Base-by-base conservation (phyloP, 1,284 basidiomycete species). In the Fomitopsis palustris region DNA sequence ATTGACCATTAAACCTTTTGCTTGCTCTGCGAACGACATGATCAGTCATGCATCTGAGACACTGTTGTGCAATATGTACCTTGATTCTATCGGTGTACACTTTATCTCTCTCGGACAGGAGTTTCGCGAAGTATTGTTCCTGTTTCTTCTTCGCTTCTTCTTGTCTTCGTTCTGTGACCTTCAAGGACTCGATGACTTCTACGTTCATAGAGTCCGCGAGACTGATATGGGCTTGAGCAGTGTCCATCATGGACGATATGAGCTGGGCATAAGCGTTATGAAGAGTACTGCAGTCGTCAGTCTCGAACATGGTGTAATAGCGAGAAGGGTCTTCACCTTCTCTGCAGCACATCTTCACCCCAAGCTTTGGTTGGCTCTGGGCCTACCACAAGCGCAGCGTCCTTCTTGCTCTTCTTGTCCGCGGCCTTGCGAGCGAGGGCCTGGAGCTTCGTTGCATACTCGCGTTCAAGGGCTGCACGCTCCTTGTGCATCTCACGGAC, bases 111-210 rank as follows among this genome's bases (percentile, higher is more conserved):
- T 92, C 89, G 6, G 79, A 73, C 2, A 92, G 71, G 21, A 92
- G 71, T 67, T 87, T 90, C 71, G 87, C 83, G 68, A 87, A 91
- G 70, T 86, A 88, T 62, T 80, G 78, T 56, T 82, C 76, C 77
- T 92, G 86, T 83, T 86, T 89, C 77, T 83, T 88, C 74, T 86
- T 85, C 31, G 82, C 74, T 41, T 86, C 83, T 47, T 89, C 88
- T 63, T 84, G 84, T 67, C 78, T 81, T 60, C 78, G 80, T 66
- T 86, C 88, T 10, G 90, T 70, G 3, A 64, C 72, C 64, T 78
- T 84, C 45, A 93, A 75, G n/a, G 80, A 81, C 39, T 90, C 88
- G 4, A 83, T 78, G 7, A 92, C 82, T 61, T 88, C 82, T 0
- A 77, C 73, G 12, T 71, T 80, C 25, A 92, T 69, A 5, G 75